Conservation (phyloP, 495 filamentous ascomycete genomes). For the Amniculicola lignicola region DNA sequence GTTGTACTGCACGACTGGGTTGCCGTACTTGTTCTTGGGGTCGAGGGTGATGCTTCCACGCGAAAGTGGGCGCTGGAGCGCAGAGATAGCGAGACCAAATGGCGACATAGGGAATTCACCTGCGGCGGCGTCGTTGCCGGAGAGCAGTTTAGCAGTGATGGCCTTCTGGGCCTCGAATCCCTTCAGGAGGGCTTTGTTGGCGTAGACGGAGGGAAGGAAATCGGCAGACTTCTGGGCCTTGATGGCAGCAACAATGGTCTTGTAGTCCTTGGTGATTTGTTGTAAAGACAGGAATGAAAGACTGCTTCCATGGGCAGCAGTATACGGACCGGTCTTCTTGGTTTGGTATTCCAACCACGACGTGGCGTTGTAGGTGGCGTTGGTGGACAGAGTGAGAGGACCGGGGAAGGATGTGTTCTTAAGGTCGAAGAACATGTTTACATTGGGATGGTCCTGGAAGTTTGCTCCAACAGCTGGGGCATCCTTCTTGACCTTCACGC, state of each 20-base stretch:
- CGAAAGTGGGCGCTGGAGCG: conserved; percentile 31
- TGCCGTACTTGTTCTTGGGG: conserved; percentile 4
- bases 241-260: neutral
- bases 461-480: conserved; percentile 37
- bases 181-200: conserved; percentile 10
- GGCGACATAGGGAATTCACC: conserved; percentile 25
- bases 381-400: conserved; percentile 37
- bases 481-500: conserved; percentile 48
- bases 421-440: conserved; percentile 24
- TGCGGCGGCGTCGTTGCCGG: conserved; percentile 4
- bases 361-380: conserved; percentile 11
- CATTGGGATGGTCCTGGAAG: conserved; percentile 15
- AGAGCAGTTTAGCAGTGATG: conserved; percentile 2
- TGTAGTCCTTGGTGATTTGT: neutral
- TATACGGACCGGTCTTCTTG: conserved; percentile 6
- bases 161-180: conserved; percentile 35
- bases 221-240: neutral
- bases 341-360: conserved; percentile 6
- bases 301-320: neutral
- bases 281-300: conserved; percentile 9
- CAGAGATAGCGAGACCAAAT: conserved; percentile 13
- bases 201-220: conserved; percentile 14
- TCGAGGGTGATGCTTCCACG: conserved; percentile 29
- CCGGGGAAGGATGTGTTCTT: conserved; percentile 50
- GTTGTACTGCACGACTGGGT: conserved; percentile 27